These are phyloP conservation scores for Colletotrichum liaoningense DNA, from an alignment of 2,329 filamentous ascomycete species.

Conservation along the genomic window DNA sequence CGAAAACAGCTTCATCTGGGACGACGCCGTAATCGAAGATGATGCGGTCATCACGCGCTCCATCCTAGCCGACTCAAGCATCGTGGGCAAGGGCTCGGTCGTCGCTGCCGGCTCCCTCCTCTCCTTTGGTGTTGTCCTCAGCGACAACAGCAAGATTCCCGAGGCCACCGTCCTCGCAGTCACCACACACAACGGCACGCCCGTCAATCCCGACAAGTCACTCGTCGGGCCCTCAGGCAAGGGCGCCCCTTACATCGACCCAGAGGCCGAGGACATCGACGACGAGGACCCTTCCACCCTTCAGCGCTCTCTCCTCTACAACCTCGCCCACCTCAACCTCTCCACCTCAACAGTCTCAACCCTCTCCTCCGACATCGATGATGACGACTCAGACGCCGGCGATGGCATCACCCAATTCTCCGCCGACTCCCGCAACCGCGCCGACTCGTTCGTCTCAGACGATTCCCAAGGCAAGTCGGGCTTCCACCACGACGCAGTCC, in stretches of 20 bases:
- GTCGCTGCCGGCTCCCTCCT: slow-evolving; percentile 81
- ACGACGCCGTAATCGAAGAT: slow-evolving; percentile 82
- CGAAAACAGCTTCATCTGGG: slow-evolving; percentile 88
- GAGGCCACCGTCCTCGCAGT: slow-evolving; percentile 48
- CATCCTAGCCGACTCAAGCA: slow-evolving; percentile 79
- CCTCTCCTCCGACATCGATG: slow-evolving; percentile 72
- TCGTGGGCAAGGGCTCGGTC: slow-evolving; percentile 76
- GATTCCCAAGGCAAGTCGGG: slow-evolving; percentile 70
- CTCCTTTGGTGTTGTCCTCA: slow-evolving; percentile 81
- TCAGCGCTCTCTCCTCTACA: slow-evolving; percentile 68
- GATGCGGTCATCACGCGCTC: slow-evolving; percentile 76
- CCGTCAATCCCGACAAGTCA: slow-evolving; percentile 52
- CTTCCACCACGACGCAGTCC: slow-evolving; percentile 90
- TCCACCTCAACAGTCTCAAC: slow-evolving; percentile 68
- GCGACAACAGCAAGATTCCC: slow-evolving; percentile 66
- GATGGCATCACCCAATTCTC: slow-evolving; percentile 63
- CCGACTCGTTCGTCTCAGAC: slow-evolving; percentile 79
- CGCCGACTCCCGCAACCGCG: slow-evolving; percentile 71
- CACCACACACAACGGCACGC: slow-evolving; percentile 49
- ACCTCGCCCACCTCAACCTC: slow-evolving; percentile 62
- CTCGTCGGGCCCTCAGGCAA: slow-evolving; percentile 63
- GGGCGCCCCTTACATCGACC: slow-evolving; percentile 60
- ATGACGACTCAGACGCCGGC: slow-evolving; percentile 74
- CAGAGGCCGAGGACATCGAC: slow-evolving; percentile 61
- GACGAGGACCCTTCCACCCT: slow-evolving; percentile 61